Evolutionary conservation across 495 filamentous ascomycete genomes (phyloP).

Genomic region (Penicillium subrubescens): DNA sequence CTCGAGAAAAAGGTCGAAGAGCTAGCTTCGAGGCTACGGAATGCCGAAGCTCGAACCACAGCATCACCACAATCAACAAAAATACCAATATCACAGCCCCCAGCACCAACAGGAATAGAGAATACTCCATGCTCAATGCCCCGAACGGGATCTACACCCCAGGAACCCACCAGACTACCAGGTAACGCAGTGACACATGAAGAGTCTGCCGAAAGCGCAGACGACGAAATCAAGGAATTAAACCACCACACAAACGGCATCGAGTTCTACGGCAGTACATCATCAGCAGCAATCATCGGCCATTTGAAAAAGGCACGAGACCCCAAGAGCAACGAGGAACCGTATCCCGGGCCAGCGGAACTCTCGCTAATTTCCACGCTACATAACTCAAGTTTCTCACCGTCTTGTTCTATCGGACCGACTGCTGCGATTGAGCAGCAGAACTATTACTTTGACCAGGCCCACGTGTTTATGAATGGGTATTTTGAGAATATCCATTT

Average conservation of each 20-base stretch:
- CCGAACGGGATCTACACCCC: slow-evolving; percentile 26
- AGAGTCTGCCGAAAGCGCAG: slow-evolving; percentile 31
- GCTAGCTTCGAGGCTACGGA: slow-evolving; percentile 30
- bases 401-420: slow-evolving; percentile 27
- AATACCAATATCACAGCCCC: slow-evolving; percentile 5
- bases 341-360: slow-evolving; percentile 7
- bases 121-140: slow-evolving; percentile 38
- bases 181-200: slow-evolving; percentile 20
- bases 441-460: slow-evolving; percentile 46
- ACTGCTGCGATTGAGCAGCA: slow-evolving; percentile 26
- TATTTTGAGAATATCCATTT: slow-evolving; percentile 49
- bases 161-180: slow-evolving; percentile 18
- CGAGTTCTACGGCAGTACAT: slow-evolving; percentile 46
- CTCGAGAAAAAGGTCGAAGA: slow-evolving; percentile 45
- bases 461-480: slow-evolving; percentile 46
- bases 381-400: slow-evolving; percentile 44
- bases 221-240: slow-evolving; percentile 39
- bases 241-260: slow-evolving; percentile 46
- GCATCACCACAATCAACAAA: slow-evolving; percentile 17
- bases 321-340: slow-evolving; percentile 23
- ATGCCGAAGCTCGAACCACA: slow-evolving; percentile 25
- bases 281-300: slow-evolving; percentile 37
- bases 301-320: slow-evolving; percentile 38
- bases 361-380: slow-evolving; percentile 43
- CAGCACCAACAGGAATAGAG: slow-evolving; percentile 16